Conservation (phyloP, 768 basidiomycete genomes). For the Chalciporus pseudorubinellus region DNA sequence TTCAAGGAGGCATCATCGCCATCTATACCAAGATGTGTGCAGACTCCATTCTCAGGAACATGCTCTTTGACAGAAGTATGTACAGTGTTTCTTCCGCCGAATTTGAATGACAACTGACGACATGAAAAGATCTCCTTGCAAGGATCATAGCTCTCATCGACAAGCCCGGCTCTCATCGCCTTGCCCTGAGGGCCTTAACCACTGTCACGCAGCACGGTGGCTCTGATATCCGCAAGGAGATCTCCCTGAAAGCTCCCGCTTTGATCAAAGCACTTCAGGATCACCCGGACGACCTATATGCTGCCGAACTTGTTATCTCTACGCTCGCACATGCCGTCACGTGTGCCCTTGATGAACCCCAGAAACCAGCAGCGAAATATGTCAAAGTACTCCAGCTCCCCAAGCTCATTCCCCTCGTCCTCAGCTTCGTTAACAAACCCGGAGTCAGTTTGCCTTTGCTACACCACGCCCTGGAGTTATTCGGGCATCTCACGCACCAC, state of each 20-base stretch:
- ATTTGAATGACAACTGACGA: not conserved
- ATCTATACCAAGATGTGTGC: slow-evolving; percentile 61
- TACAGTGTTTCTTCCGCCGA: not conserved
- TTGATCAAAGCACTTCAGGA: slow-evolving; percentile 48
- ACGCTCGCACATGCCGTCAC: slow-evolving; percentile 50
- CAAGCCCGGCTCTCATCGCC: slow-evolving; percentile 41
- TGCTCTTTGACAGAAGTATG: slow-evolving; percentile 52
- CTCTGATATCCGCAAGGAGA: slow-evolving; percentile 42
- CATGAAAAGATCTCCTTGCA: slow-evolving; percentile 45
- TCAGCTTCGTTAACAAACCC: slow-evolving; percentile 43
- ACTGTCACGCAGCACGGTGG: slow-evolving; percentile 63
- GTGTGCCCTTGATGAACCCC: slow-evolving; percentile 39
- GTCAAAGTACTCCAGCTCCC: slow-evolving; percentile 41
- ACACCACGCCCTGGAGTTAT: slow-evolving; percentile 48
- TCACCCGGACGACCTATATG: slow-evolving; percentile 45
- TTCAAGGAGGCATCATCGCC: slow-evolving; percentile 51
- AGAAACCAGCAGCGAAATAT: slow-evolving; percentile 32
- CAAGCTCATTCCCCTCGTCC: slow-evolving; percentile 40
- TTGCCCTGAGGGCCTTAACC: slow-evolving; percentile 51
- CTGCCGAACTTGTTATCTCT: slow-evolving; percentile 47
- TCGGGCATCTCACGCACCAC: slow-evolving; percentile 43
- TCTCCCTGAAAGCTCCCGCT: slow-evolving; percentile 39
- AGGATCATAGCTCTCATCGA: slow-evolving; percentile 53
- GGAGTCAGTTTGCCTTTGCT: slow-evolving; percentile 39
- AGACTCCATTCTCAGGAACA: slow-evolving; percentile 56